These are phyloP conservation scores for Trypanosoma boissoni DNA, from an alignment of 208 protist genomes.

Conservation along the genomic window DNA sequence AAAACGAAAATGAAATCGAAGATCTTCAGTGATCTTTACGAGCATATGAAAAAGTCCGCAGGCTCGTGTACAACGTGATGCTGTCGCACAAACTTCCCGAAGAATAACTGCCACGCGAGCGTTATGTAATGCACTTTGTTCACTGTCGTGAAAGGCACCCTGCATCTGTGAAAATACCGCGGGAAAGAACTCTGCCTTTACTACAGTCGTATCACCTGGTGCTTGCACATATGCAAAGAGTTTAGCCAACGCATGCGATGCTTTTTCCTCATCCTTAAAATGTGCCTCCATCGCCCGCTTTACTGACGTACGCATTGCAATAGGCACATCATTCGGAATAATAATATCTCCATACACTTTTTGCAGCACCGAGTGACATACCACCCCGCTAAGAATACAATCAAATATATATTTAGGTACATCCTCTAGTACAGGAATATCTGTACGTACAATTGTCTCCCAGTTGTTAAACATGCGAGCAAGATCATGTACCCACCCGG, in stretches of 20 bases:
- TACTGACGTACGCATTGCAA: constrained; percentile 37
- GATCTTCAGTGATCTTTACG: constrained; percentile 76
- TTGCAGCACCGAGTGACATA: constrained; percentile 52
- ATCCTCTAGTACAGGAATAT: constrained; percentile 67
- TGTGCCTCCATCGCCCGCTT: constrained; percentile 51
- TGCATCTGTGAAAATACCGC: constrained; percentile 85
- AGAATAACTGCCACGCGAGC: constrained; percentile 76
- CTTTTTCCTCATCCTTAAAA: constrained; percentile 75
- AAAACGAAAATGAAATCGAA: constrained; percentile 86
- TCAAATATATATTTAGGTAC: constrained; percentile 86
- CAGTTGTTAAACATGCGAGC: constrained; percentile 85
- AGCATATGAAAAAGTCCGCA: constrained; percentile 64
- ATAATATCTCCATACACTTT: constrained; percentile 68
- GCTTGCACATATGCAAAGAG: constrained; percentile 74
- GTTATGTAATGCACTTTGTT: constrained; percentile 46
- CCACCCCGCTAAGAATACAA: constrained; percentile 68
- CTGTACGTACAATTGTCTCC: constrained; percentile 80
- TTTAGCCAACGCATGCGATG: constrained; percentile 49
- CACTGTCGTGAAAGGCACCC: constrained; percentile 51
- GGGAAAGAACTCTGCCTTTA: constrained; percentile 70
- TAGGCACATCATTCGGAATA: constrained; percentile 43
- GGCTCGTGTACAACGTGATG: constrained; percentile 69
- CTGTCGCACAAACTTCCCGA: constrained; percentile 51
- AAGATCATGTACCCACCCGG: constrained; percentile 81
- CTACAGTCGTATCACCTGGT: constrained; percentile 26